Conservation (phyloP, 2,329 filamentous ascomycete genomes). For the Teratosphaeriaceae sp. region DNA sequence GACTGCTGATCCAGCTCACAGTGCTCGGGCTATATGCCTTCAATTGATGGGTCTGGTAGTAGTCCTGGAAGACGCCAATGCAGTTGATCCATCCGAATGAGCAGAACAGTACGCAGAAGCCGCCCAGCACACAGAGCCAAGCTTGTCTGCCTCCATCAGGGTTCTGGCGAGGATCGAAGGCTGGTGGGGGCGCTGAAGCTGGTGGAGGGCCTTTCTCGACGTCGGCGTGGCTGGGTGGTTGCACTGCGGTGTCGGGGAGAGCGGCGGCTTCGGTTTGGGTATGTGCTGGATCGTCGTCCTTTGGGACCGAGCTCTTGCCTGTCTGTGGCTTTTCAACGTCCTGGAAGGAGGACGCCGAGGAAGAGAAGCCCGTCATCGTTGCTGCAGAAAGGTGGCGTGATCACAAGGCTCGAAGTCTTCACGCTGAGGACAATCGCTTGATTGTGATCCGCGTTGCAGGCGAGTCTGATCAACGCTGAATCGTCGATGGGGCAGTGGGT, state of each 20-base stretch:
- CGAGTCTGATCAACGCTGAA: no score
- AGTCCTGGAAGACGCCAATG: slow-evolving; percentile 41
- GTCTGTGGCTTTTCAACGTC: background rate
- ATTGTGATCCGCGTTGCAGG: no score
- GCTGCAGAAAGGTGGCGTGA: no score
- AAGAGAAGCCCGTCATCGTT: background rate
- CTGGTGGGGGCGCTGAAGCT: slow-evolving; percentile 9
- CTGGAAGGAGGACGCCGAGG: background rate
- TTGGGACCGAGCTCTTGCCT: no score
- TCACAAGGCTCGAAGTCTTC: no score
- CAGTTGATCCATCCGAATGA: slow-evolving; percentile 40
- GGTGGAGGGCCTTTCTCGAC: background rate
- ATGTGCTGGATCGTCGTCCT: background rate
- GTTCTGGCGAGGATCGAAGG: slow-evolving; percentile 17
- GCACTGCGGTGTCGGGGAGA: background rate
- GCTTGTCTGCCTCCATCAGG: slow-evolving; percentile 33
- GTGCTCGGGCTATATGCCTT: slow-evolving; percentile 31
- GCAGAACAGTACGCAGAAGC: slow-evolving; percentile 31
- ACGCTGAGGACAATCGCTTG: no score
- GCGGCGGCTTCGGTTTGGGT: background rate
- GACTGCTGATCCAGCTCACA: slow-evolving; percentile 35
- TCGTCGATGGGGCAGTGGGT: no score
- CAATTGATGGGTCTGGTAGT: slow-evolving; percentile 40
- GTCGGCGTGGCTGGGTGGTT: background rate
- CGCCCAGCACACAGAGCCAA: slow-evolving; percentile 32